Base-by-base conservation (phyloP, 169 alveolate species). In the Eimeria tenella region DNA sequence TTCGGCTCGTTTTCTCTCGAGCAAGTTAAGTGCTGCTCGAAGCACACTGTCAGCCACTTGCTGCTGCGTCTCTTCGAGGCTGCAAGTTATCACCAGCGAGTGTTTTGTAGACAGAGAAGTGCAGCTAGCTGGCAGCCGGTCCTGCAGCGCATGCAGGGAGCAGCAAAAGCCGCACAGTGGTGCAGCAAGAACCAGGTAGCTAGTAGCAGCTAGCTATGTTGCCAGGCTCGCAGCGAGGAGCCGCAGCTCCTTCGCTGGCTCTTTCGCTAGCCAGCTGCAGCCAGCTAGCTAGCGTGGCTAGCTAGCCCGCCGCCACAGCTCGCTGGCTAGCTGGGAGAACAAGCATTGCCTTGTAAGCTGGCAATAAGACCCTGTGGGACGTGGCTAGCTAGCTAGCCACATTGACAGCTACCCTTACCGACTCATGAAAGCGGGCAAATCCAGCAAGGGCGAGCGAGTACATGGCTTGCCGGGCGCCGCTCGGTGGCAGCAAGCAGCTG, bases 381-480 rank as follows among this genome's bases (percentile, higher is more conserved):
- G 3, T 17, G 68, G 68, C 68, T 71, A 71, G 82, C 49, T 21
- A 31, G 55, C 82, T 31, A 74, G 71, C 25, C 52, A n/a, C 1
- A 53, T 62, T 49, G 15, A 50, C 88, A 4, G 23, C 82, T 23
- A 52, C 23, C 17, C 91, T 83, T 49, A 83, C 91, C 19, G 74
- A 52, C 74, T 83, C 91, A 17, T 83, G 91, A 17, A 83, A 83
- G 77, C 91, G 91, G 25, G 77, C 91, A 25, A 83, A 83, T 7
- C 91, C 91, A 15, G 55, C 91, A 7, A 17, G n/a, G 5, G 91
- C 91, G 1, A 83, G 60, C 3, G 58, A 25, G 55, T 83, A 83
- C 31, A 83, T 25, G 31, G 55, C 55, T 5, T 25, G n/a, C 17
- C 91, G 91, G 17, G 91, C 91, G 19, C 77, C 91, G 13, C 58